Evolutionary conservation across 164 flowering plant genomes (phyloP).

Genomic region (Aristolochia contorta): DNA sequence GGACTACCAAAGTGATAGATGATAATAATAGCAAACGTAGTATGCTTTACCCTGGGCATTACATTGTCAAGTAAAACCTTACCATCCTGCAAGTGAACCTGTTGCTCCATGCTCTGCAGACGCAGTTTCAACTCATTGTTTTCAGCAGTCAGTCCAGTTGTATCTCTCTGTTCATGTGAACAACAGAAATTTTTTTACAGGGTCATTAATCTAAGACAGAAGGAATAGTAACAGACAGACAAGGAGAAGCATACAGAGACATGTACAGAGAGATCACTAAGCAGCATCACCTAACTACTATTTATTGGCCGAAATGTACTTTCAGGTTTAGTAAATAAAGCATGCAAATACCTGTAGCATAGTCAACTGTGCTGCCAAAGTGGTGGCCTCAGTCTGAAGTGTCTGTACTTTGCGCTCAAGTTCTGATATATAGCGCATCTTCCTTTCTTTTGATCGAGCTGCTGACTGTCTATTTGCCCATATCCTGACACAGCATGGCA

Average conservation of each 20-base stretch:
- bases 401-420: constrained; percentile 93
- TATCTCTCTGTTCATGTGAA: constrained; percentile 63
- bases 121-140: constrained; percentile 87
- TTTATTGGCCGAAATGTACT: not conserved
- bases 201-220: not conserved
- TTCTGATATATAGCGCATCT: constrained; percentile 94
- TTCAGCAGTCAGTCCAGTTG: constrained; percentile 76
- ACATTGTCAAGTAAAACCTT: constrained; percentile 4
- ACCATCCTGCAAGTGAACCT: constrained; percentile 98
- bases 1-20: no score
- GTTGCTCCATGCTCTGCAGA: constrained; percentile 92
- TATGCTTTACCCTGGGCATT: no score
- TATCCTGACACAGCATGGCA: constrained; percentile 34
- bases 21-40: no score
- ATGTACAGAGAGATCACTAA: no score
- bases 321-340: not conserved
- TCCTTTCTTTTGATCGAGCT: constrained; percentile 96
- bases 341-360: constrained; percentile 58
- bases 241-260: no score
- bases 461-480: constrained; percentile 99
- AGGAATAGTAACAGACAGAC: no score
- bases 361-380: constrained; percentile 84
- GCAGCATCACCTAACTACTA: no score
- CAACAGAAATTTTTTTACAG: not conserved
- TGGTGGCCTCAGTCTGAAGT: constrained; percentile 86